These are phyloP conservation scores for Paraphoma sp. DNA, from an alignment of 2,329 filamentous ascomycete species.

Conservation along the genomic window DNA sequence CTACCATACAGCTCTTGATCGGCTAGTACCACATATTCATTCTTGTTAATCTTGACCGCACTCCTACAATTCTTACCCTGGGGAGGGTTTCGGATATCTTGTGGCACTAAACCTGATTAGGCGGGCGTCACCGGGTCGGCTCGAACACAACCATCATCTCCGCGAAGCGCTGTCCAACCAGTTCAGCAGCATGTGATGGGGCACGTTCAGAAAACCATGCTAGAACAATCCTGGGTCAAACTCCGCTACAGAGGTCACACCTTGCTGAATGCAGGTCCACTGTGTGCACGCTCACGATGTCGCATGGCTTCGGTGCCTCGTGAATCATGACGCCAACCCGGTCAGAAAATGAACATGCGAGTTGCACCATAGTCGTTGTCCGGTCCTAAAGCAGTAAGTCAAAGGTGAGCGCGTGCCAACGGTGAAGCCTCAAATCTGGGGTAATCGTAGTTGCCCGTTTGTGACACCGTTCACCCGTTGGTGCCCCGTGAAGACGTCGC, in stretches of 20 bases:
- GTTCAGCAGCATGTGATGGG: slow-evolving; percentile 35
- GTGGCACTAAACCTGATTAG: slow-evolving; percentile 30
- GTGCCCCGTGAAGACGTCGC: slow-evolving; percentile 29
- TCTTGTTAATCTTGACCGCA: too few relatives aligned
- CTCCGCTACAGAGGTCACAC: background rate
- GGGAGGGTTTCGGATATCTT: background rate
- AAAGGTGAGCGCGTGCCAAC: slow-evolving; percentile 29
- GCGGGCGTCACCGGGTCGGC: slow-evolving; percentile 40
- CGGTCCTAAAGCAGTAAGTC: slow-evolving; percentile 7
- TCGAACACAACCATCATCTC: slow-evolving; percentile 27
- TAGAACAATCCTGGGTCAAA: slow-evolving; percentile 6
- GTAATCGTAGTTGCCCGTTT: slow-evolving; percentile 8
- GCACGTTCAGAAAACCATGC: slow-evolving; percentile 8
- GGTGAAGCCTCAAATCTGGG: slow-evolving; percentile 17
- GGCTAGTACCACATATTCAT: too few relatives aligned
- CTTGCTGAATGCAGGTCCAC: background rate
- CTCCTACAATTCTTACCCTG: background rate
- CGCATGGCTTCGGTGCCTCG: background rate
- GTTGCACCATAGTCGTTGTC: slow-evolving; percentile 21
- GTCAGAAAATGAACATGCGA: background rate
- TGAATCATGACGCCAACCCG: background rate
- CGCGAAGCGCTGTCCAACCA: slow-evolving; percentile 24
- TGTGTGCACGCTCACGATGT: background rate
- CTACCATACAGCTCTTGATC: background rate
- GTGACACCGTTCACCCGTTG: slow-evolving; percentile 19